phyloP scores from a whole-genome alignment of 177 flowering plant species.

The Tripterygium wilfordii region DNA sequence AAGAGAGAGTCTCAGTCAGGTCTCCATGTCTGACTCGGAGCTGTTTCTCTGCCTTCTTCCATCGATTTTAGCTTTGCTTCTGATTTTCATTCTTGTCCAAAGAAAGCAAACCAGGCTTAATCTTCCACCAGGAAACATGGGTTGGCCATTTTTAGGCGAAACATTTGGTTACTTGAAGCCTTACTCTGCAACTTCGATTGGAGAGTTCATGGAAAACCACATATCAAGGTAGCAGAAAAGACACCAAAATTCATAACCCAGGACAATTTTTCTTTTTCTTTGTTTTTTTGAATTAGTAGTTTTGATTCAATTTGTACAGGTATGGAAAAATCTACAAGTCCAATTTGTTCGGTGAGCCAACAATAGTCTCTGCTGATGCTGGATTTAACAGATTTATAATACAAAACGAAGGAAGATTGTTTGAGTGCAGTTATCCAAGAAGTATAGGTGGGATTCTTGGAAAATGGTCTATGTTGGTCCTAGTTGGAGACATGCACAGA shows the following conservation, averaged over 20 bases:
- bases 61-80: constrained; percentile 30
- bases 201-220: constrained; percentile 84
- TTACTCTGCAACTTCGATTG: constrained; percentile 65
- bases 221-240: constrained; percentile 49
- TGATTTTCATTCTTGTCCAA: constrained; percentile 28
- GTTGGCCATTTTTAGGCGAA: constrained; percentile 91
- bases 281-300: neutral
- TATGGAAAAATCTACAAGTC: constrained; percentile 82
- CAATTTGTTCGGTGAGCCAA: constrained; percentile 77
- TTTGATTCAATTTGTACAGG: constrained; percentile 34
- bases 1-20: constrained; percentile 3
- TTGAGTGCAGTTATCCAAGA: constrained; percentile 90
- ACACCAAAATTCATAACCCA: neutral
- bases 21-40: constrained; percentile 47
- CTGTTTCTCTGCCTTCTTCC: constrained; percentile 39
- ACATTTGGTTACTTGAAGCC: constrained; percentile 75
- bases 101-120: constrained; percentile 34
- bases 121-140: constrained; percentile 79
- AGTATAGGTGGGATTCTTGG: constrained; percentile 91
- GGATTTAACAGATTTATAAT: constrained; percentile 69
- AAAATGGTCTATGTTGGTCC: constrained; percentile 90
- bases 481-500: constrained; percentile 91
- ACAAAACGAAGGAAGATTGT: constrained; percentile 80
- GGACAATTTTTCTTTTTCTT: too few species aligned
- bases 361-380: constrained; percentile 86